These are phyloP conservation scores for Lentinula raphanica DNA, from an alignment of 768 basidiomycete genomes.

Conservation along the genomic window DNA sequence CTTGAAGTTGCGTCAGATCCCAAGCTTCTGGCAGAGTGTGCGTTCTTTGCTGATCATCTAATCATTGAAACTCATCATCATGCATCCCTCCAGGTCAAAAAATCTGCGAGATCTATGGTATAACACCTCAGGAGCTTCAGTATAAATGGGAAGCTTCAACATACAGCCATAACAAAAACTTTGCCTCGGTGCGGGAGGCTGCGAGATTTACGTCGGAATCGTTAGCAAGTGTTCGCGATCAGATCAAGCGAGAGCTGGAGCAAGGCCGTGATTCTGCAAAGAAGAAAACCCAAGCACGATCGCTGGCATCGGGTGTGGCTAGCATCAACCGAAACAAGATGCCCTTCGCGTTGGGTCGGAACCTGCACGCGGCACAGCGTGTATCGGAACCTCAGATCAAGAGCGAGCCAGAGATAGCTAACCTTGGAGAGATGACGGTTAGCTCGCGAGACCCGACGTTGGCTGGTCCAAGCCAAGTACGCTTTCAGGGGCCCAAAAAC, in stretches of 20 bases:
- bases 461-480: conserved; percentile 19
- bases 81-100: conserved; percentile 41
- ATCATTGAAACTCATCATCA: background rate
- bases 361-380: conserved; percentile 4
- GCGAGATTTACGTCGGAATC: conserved; percentile 44
- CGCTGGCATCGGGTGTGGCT: conserved; percentile 24
- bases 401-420: conserved; percentile 26
- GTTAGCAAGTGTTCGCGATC: conserved; percentile 38
- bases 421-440: conserved; percentile 17
- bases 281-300: conserved; percentile 27
- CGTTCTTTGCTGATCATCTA: conserved; percentile 10
- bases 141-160: conserved; percentile 69
- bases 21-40: conserved; percentile 49
- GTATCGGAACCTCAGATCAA: conserved; percentile 25
- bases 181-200: conserved; percentile 29
- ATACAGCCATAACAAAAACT: conserved; percentile 17
- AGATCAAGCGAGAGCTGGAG: conserved; percentile 42
- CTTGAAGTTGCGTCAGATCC: conserved; percentile 30
- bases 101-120: conserved; percentile 59
- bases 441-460: conserved; percentile 1
- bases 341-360: conserved; percentile 15
- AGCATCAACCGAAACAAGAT: conserved; percentile 31
- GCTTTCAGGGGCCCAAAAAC: conserved; percentile 35
- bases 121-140: conserved; percentile 46
- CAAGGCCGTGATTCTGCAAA: conserved; percentile 22